A percentile compares a stretch with the other conserved stretches of the same genome.
phyloP scores from a whole-genome alignment of 2,329 filamentous ascomycete genomes.

The Lasiodiplodia sp. region DNA sequence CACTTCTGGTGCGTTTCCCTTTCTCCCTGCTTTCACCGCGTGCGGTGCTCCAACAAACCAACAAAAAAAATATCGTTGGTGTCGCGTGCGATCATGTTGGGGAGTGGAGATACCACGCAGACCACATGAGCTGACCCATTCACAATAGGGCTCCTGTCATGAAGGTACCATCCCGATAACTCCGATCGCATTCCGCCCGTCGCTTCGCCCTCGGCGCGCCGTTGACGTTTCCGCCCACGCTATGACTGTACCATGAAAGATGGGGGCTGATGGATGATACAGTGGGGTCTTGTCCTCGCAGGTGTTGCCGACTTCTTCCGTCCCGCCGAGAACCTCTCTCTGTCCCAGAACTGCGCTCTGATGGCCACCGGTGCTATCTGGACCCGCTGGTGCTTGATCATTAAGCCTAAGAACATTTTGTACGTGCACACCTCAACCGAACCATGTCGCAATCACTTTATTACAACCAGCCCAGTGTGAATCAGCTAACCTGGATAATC shows the following conservation, averaged over 20 bases:
- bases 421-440: conserved; percentile 52
- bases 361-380: conserved; percentile 94
- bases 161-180: conserved; percentile 64
- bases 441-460: not conserved
- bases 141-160: conserved; percentile 83
- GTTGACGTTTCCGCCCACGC: not conserved
- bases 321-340: conserved; percentile 88
- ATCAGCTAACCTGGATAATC: conserved; percentile 23
- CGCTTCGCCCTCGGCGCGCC: conserved; percentile 11
- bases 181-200: not conserved
- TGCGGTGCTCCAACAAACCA: not conserved
- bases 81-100: conserved; percentile 10
- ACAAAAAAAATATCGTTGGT: conserved; percentile 6
- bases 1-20: conserved; percentile 82
- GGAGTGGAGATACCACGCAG: not conserved
- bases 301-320: conserved; percentile 91
- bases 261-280: conserved; percentile 29
- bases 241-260: conserved; percentile 15
- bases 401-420: conserved; percentile 92
- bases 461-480: not conserved
- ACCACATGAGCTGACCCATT: conserved; percentile 14
- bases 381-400: conserved; percentile 98
- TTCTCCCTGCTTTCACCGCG: not conserved
- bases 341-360: conserved; percentile 90
- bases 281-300: conserved; percentile 93